Evolutionary conservation across 2,329 filamentous ascomycete genomes (phyloP), one percentile per base, ranked within the genome.

Genomic region (Trichoderma sp.): DNA sequence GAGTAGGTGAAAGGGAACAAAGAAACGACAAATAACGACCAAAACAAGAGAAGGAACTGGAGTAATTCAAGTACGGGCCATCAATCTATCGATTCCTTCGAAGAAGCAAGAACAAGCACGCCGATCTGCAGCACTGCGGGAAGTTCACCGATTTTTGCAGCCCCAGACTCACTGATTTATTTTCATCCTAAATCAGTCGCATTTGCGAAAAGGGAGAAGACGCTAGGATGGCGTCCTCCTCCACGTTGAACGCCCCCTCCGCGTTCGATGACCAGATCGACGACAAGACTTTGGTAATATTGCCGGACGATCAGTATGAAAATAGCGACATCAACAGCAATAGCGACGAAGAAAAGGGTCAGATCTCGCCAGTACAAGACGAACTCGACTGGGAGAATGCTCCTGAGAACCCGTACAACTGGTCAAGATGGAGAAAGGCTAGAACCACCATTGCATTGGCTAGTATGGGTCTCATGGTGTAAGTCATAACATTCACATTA

Each of bases 371-470:
- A 13, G 17, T 12, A 2, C 52, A 34, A 1, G 63, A 48, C 10
- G 27, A 32, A 1, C 37, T 65, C 37, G 63, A 57, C 37, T 69
- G 67, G 67, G 67, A 69, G 6, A 67, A 37, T 22, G 67, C 67
- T 7, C 67, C 67, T 22, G 34, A 61, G 17, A 86, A 86, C 68
- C 84, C 83, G 0, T 80, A 79, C 69, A 87, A 87, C 71, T 87
- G 84, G 84, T 74, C 82, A 0, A 67, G 72, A 2, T 73, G 74
- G 71, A 80, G 77, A 67, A 82, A 85, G 71, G 72, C 75, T 48
- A 29, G 79, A 29, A 79, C 80, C 71, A 78, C 80, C 3, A 72
- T 73, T 25, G 81, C 76, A 73, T 75, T 76, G 13, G 79, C 76
- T 5, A 73, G 78, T 0, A 76, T 81, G 34, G 81, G 76, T 17